Base-by-base conservation (phyloP, 2,329 filamentous ascomycete genomes). In the Neonectria magnoliae region DNA sequence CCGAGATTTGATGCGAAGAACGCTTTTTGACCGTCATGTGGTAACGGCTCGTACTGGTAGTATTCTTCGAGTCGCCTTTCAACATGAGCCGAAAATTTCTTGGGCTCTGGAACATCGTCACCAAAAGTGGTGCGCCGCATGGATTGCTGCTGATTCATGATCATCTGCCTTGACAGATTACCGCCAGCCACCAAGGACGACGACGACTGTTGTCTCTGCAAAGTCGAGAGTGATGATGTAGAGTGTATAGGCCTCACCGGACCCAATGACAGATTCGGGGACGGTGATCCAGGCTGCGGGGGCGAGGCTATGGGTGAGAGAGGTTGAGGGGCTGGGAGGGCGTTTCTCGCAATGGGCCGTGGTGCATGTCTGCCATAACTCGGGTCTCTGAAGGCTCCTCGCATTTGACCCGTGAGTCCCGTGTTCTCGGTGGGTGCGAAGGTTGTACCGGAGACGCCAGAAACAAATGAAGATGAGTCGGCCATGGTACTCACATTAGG, bases 1-100 rank as follows among this genome's bases (percentile, higher is more conserved):
- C 84, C 83, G 2, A 87, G 75, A 44, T 84, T 87, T 0, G 85
- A 87, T 10, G 86, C 85, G 45, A 87, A 77, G 71, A 86, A 84
- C 44, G 85, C 84, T 38, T 82, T 82, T 44, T 85, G 81, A 1
- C 81, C 82, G 51, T 85, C 79, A 45, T 79, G 85, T 2, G 86
- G 85, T 1, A 81, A 73, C 2, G 83, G 78, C 29, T 85, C 80
- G 7, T 77, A 76, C 27, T 82, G 79, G 66, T 85, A 88, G 64
- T 87, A 88, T 27, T 84, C 81, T 58, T 88, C 85, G 2, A 88
- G 77, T 2, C 85, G 82, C 20, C 75, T 78, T 62, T 86, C 80
- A 8, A 87, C 80, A 59, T 86, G 85, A 14, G 78, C 73, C 5
- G 85, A 80, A 56, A 88, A 82, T 33, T 74, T 78, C 9, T 82